Conservation (phyloP, 2,329 filamentous ascomycete genomes). For the Aspergillus uvarum region DNA sequence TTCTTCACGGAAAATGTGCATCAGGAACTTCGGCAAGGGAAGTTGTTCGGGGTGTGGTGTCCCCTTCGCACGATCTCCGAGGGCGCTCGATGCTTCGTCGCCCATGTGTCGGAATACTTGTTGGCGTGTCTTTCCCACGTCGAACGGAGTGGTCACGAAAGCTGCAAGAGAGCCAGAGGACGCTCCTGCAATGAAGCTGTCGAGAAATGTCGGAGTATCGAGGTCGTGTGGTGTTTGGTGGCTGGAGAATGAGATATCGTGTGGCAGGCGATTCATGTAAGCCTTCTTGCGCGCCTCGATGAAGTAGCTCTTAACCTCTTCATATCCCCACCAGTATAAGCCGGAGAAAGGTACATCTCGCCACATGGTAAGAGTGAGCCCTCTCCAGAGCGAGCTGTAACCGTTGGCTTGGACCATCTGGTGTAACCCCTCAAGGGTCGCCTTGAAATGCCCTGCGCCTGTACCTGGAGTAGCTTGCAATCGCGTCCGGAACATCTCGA, state of each 20-base stretch:
- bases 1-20: conserved; percentile 86
- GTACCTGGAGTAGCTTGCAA: conserved; percentile 72
- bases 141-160: conserved; percentile 88
- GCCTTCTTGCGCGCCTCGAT: conserved; percentile 64
- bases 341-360: conserved; percentile 95
- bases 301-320: conserved; percentile 71
- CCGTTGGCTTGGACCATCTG: conserved; percentile 78
- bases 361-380: conserved; percentile 88
- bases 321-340: conserved; percentile 98
- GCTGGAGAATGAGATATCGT: conserved; percentile 9
- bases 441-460: conserved; percentile 68
- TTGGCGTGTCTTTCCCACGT: conserved; percentile 93
- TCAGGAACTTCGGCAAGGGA: conserved; percentile 78
- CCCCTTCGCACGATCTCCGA: conserved; percentile 12
- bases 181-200: conserved; percentile 86
- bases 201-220: conserved; percentile 74
- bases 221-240: conserved; percentile 62
- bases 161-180: conserved; percentile 81
- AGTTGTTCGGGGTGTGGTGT: conserved; percentile 65
- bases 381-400: conserved; percentile 83
- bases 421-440: conserved; percentile 72
- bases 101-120: conserved; percentile 71
- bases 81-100: conserved; percentile 32
- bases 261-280: conserved; percentile 19
- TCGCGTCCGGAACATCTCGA: conserved; percentile 90